Conservation (phyloP, 805 yeast species). For the Wickerhamomyces sydowiorum region DNA sequence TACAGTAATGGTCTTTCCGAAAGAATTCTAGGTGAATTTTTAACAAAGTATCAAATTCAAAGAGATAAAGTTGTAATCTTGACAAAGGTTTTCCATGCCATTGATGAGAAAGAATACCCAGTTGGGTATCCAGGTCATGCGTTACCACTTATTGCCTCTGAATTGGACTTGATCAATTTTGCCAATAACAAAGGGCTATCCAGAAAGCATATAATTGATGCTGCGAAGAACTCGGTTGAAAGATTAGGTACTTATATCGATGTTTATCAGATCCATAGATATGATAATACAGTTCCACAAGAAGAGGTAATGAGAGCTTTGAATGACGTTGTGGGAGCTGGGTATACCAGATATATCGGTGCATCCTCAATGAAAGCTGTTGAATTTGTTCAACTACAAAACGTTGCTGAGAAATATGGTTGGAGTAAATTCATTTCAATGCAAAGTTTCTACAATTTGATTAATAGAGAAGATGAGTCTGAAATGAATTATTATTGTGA, state of each 20-base stretch:
- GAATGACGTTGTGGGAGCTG: constrained; percentile 42
- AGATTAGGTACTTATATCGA: constrained; percentile 42
- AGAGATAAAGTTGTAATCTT: constrained; percentile 53
- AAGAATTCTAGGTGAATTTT: constrained; percentile 43
- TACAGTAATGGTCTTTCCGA: constrained; percentile 47
- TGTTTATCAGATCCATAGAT: constrained; percentile 48
- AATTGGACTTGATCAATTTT: constrained; percentile 1
- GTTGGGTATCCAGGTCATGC: background rate
- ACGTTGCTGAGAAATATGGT: constrained; percentile 45
- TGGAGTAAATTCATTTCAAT: constrained; percentile 56
- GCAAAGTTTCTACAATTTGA: constrained; percentile 51
- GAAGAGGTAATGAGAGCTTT: constrained; percentile 51
- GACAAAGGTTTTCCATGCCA: constrained; percentile 32
- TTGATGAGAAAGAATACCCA: constrained; percentile 4
- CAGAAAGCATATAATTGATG: constrained; percentile 42
- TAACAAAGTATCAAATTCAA: constrained; percentile 43
- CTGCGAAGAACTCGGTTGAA: constrained; percentile 31
- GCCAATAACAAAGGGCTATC: constrained; percentile 33
- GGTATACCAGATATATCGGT: constrained; percentile 50
- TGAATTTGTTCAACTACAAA: constrained; percentile 49
- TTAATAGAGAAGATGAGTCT: constrained; percentile 56
- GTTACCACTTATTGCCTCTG: background rate
- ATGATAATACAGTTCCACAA: constrained; percentile 37
- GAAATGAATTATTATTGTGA: constrained; percentile 55
- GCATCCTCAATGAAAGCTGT: constrained; percentile 55